phyloP scores from a whole-genome alignment of 495 filamentous ascomycete genomes.

The Hapsidospora chrysogenum region DNA sequence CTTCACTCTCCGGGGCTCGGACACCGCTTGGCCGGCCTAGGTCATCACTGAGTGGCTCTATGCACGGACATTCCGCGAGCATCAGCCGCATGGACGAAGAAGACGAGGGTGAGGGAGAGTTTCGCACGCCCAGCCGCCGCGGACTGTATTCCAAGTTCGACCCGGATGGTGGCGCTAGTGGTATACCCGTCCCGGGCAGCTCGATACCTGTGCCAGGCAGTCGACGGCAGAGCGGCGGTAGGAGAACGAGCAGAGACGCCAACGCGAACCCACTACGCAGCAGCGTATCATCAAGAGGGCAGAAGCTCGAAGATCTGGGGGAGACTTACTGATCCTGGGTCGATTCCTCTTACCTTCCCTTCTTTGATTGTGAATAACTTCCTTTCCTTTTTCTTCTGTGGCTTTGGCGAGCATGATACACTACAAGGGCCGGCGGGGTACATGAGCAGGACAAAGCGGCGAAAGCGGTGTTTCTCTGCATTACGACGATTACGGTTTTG shows the following conservation, averaged over 20 bases:
- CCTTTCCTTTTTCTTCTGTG: constrained; percentile 8
- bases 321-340: constrained; percentile 23
- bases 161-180: constrained; percentile 23
- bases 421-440: too few relatives aligned
- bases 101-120: constrained; percentile 16
- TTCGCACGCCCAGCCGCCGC: constrained; percentile 28
- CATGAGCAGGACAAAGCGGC: constrained; percentile 1
- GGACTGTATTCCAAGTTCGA: constrained; percentile 37
- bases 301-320: constrained; percentile 26
- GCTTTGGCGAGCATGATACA: constrained; percentile 4
- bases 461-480: constrained; percentile 3
- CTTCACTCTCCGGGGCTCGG: constrained; percentile 37
- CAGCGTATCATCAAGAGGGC: constrained; percentile 34
- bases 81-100: constrained; percentile 22
- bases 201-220: constrained; percentile 30
- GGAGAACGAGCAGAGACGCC: constrained; percentile 22
- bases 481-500: constrained; percentile 6
- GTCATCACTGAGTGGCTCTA: constrained; percentile 38
- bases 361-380: not conserved
- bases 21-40: constrained; percentile 47
- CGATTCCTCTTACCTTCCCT: not conserved
- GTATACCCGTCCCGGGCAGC: constrained; percentile 15
- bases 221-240: constrained; percentile 34
- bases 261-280: constrained; percentile 13
- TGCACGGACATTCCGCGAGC: constrained; percentile 31